A percentile compares a stretch with the other conserved stretches of the same genome.
phyloP scores from a whole-genome alignment of 345 rosid species.

The Pugionium dolabratum region DNA sequence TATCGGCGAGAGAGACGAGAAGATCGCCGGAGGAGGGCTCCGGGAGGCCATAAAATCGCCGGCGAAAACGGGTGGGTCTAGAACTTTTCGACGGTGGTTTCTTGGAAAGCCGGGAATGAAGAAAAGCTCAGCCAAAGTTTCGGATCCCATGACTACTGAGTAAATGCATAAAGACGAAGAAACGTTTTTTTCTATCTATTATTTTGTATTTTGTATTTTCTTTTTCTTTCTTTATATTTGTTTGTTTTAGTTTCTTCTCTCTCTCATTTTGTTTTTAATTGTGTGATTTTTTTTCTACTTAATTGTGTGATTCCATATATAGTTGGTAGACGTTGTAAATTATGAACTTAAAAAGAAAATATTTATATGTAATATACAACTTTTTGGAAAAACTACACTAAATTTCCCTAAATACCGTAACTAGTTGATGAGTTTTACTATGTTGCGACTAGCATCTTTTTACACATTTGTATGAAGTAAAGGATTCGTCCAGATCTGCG shows the following conservation, averaged over 20 bases:
- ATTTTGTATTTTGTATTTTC: neutral
- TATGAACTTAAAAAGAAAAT: conserved; percentile 18
- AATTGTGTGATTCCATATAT: conserved; percentile 1
- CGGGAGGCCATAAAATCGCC: conserved; percentile 12
- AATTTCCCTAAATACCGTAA: neutral
- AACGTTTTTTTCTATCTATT: neutral
- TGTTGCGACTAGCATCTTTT: too few relatives aligned
- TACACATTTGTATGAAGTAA: too few relatives aligned
- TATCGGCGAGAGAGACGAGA: conserved; percentile 23
- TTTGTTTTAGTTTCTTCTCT: conserved; percentile 20
- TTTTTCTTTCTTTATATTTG: neutral
- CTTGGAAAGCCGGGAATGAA: conserved; percentile 26
- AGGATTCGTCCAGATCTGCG: too few relatives aligned
- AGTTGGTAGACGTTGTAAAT: conserved; percentile 25
- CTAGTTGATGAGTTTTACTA: conserved; percentile 18
- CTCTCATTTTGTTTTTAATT: neutral
- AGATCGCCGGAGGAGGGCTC: conserved; percentile 17
- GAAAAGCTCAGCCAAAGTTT: conserved; percentile 42
- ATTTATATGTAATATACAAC: conserved; percentile 4
- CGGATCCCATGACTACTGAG: conserved; percentile 37
- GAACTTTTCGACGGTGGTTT: conserved; percentile 36
- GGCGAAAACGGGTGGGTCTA: conserved; percentile 21
- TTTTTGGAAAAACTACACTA: neutral
- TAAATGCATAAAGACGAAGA: conserved; percentile 1
- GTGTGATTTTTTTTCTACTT: neutral